A percentile compares a stretch with the other conserved stretches of the same genome.
Evolutionary conservation across 1,284 basidiomycete species (phyloP).

Genomic region (Cystobasidium slooffiae): DNA sequence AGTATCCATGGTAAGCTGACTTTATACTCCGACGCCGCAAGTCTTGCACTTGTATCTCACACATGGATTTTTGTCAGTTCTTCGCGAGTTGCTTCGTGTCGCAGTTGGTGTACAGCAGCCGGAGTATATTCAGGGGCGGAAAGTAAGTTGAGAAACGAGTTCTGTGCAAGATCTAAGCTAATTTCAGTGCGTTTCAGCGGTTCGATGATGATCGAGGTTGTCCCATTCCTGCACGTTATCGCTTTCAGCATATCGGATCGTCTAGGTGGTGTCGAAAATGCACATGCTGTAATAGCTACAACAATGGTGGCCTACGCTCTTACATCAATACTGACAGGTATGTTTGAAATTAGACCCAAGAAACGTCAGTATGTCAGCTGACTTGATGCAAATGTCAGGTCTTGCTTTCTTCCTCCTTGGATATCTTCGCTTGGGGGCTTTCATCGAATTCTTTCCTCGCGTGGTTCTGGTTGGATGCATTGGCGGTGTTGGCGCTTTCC

Average conservation of each 20-base stretch:
- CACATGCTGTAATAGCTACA: constrained; percentile 78
- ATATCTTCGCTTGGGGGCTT: constrained; percentile 74
- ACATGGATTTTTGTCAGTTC: constrained; percentile 62
- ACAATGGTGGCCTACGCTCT: constrained; percentile 88
- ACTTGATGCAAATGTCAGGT: constrained; percentile 59
- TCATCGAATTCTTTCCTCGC: constrained; percentile 95
- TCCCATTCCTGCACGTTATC: constrained; percentile 96
- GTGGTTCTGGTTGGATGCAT: constrained; percentile 96
- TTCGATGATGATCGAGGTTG: constrained; percentile 98
- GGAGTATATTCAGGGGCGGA: constrained; percentile 73
- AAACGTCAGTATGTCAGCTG: background rate
- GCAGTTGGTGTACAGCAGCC: constrained; percentile 82
- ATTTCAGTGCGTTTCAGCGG: constrained; percentile 72
- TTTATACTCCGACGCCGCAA: background rate
- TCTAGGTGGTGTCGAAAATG: constrained; percentile 69
- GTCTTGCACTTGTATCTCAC: constrained; percentile 29
- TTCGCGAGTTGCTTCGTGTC: constrained; percentile 80
- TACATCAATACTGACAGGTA: constrained; percentile 87
- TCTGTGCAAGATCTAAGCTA: background rate
- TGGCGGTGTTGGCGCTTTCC: constrained; percentile 91
- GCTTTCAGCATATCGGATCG: constrained; percentile 74
- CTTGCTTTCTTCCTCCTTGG: constrained; percentile 87
- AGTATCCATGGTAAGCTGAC: constrained; percentile 69
- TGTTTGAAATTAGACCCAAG: constrained; percentile 48
- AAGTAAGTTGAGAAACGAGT: constrained; percentile 30